Evolutionary conservation across 2,329 filamentous ascomycete species (phyloP).

Genomic region (Beauveria rudraprayagi): DNA sequence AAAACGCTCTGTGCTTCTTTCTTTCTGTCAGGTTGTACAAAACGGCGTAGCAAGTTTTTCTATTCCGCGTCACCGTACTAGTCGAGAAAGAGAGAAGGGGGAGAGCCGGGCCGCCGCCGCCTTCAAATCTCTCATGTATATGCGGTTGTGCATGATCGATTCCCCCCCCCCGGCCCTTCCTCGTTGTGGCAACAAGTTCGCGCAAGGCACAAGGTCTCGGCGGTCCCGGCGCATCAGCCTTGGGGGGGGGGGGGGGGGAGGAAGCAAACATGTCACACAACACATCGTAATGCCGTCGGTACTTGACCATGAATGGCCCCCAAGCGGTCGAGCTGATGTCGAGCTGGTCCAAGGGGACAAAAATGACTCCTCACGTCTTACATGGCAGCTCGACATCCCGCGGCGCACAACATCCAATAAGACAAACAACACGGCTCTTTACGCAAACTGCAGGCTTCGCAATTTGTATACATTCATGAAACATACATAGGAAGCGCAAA

Average conservation of each 20-base stretch:
- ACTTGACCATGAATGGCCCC: background rate
- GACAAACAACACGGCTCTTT: background rate
- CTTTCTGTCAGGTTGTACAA: too few species aligned
- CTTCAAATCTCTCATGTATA: too few species aligned
- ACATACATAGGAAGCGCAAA: background rate
- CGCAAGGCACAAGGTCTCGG: background rate
- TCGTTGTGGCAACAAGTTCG: background rate
- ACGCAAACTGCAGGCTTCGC: background rate
- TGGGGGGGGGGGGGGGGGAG: too few species aligned
- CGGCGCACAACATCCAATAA: background rate
- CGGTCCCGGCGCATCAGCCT: background rate
- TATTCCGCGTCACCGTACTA: too few species aligned
- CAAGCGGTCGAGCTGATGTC: background rate
- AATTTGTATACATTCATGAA: background rate
- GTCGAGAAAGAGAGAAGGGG: too few species aligned
- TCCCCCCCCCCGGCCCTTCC: background rate
- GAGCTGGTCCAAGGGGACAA: background rate
- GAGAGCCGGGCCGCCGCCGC: too few species aligned
- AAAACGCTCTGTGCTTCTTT: too few species aligned
- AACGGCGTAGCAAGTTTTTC: too few species aligned
- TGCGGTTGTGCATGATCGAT: background rate
- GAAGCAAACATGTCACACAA: conserved; percentile 3
- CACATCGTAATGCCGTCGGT: background rate
- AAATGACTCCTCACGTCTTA: conserved; percentile 1
- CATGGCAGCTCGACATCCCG: background rate